These are phyloP conservation scores for Populus ilicifolia DNA, from an alignment of 345 rosid species.

Conservation along the genomic window DNA sequence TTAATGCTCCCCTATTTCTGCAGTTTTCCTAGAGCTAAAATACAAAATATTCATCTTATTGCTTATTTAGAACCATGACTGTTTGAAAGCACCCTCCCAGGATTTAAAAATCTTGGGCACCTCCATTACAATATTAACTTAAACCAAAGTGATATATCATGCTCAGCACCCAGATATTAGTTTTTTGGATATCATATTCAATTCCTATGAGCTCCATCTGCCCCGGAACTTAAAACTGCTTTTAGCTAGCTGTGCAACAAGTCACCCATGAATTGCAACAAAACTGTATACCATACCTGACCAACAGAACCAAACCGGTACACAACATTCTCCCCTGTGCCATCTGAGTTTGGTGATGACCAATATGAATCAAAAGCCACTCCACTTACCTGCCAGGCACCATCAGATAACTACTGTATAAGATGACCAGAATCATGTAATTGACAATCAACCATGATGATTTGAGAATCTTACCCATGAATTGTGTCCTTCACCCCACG, in stretches of 20 bases:
- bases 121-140: not conserved
- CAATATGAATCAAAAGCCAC: constrained; percentile 97
- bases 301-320: constrained; percentile 99
- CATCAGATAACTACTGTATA: constrained; percentile 26
- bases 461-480: constrained; percentile 76
- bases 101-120: not conserved
- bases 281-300: constrained; percentile 55
- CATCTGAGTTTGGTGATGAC: constrained; percentile 86
- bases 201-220: not conserved
- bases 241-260: not conserved
- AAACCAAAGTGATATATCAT: not conserved
- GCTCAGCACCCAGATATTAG: not conserved
- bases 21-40: not conserved
- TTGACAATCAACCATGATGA: constrained; percentile 1
- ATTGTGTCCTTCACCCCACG: constrained; percentile 99
- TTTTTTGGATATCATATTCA: not conserved
- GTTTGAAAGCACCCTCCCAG: not conserved
- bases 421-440: constrained; percentile 13
- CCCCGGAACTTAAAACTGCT: not conserved
- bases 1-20: not conserved
- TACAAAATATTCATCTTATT: not conserved
- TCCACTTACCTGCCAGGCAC: constrained; percentile 83
- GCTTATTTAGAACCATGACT: not conserved
- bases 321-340: constrained; percentile 75
- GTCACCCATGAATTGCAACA: not conserved